A percentile compares a stretch with the other conserved stretches of the same genome.
phyloP scores from a whole-genome alignment of 1,284 basidiomycete genomes.

The Cutaneotrichosporon sp. region DNA sequence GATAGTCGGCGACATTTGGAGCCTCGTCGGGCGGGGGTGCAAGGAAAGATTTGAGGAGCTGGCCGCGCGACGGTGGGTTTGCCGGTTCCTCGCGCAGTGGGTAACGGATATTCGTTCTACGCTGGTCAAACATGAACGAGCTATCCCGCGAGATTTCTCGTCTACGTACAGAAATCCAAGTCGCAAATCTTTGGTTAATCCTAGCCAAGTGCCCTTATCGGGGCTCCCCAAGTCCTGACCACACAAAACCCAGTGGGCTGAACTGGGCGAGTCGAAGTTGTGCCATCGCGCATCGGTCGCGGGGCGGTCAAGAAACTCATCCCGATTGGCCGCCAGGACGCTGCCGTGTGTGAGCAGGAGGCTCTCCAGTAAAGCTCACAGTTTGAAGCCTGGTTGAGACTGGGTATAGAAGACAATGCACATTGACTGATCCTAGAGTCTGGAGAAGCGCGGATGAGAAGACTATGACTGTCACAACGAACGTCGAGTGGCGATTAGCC shows the following conservation, averaged over 20 bases:
- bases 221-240: slow-evolving; percentile 31
- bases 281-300: slow-evolving; percentile 42
- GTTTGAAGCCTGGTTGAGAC: slow-evolving; percentile 36
- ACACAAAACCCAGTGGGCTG: slow-evolving; percentile 24
- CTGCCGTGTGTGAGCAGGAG: slow-evolving; percentile 13
- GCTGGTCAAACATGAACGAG: neutral
- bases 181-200: slow-evolving; percentile 36
- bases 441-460: no score
- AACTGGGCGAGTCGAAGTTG: slow-evolving; percentile 25
- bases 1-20: slow-evolving; percentile 18
- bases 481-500: no score
- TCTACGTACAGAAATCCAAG: slow-evolving; percentile 39
- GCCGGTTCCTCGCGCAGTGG: slow-evolving; percentile 20
- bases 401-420: slow-evolving; percentile 45
- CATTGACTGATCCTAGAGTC: slow-evolving; percentile 19
- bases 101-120: slow-evolving; percentile 42
- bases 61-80: slow-evolving; percentile 31
- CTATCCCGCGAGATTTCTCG: neutral
- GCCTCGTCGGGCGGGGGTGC: slow-evolving; percentile 13
- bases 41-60: slow-evolving; percentile 33
- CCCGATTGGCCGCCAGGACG: slow-evolving; percentile 43
- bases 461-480: no score
- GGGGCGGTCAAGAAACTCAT: slow-evolving; percentile 43
- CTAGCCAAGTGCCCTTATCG: slow-evolving; percentile 41
- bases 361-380: slow-evolving; percentile 22